These are phyloP conservation scores for Silene noctiflora DNA, from an alignment of 179 eudicot genomes.

Conservation along the genomic window DNA sequence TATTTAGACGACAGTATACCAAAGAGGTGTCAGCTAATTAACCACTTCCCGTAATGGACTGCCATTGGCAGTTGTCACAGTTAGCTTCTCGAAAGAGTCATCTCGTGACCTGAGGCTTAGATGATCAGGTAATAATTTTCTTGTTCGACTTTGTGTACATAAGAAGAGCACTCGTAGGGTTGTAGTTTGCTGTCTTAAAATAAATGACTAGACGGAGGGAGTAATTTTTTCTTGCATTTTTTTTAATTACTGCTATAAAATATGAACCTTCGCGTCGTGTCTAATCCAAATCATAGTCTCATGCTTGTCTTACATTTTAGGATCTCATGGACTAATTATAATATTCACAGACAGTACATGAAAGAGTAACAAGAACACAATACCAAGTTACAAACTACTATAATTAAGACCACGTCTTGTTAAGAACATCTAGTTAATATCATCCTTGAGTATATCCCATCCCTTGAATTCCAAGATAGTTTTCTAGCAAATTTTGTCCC, in stretches of 20 bases:
- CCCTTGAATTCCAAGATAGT: conserved; percentile 36
- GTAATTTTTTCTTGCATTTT: neutral
- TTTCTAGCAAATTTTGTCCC: conserved; percentile 38
- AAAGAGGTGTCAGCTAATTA: neutral
- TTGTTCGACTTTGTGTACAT: no score
- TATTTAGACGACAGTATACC: conserved; percentile 1
- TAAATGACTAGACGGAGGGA: no score
- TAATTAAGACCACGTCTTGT: conserved; percentile 28
- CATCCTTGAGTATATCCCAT: conserved; percentile 69
- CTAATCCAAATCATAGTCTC: conserved; percentile 20
- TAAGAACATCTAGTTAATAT: conserved; percentile 22
- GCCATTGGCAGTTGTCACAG: no score
- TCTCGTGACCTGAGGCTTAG: no score
- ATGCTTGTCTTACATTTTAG: conserved; percentile 24
- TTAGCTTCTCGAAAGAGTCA: no score
- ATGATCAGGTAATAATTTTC: no score
- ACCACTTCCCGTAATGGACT: no score
- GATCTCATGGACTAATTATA: conserved; percentile 34
- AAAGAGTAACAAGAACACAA: conserved; percentile 18
- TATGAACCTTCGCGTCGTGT: conserved; percentile 13
- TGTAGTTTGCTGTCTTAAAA: no score
- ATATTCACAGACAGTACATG: conserved; percentile 32
- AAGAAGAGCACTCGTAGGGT: no score
- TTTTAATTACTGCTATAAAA: conserved; percentile 16
- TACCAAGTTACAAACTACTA: conserved; percentile 30